These are phyloP conservation scores for Lactarius hengduanensis DNA, from an alignment of 768 basidiomycete species.

Conservation along the genomic window DNA sequence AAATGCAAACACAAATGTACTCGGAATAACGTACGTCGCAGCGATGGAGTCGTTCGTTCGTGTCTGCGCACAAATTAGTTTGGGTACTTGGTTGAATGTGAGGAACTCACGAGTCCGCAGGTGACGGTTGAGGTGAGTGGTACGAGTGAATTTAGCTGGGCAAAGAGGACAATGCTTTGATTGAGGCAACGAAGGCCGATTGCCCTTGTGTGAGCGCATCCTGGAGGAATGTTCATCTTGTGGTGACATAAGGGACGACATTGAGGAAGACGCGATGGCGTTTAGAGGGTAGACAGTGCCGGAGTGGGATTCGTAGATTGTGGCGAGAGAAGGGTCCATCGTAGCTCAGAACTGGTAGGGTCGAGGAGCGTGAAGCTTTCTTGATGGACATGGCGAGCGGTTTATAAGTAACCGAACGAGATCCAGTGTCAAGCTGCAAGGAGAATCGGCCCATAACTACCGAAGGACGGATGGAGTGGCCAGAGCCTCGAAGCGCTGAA, in stretches of 20 bases:
- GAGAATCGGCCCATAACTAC: slow-evolving; percentile 20
- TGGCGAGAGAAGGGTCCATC: slow-evolving; percentile 18
- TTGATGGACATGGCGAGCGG: slow-evolving; percentile 8
- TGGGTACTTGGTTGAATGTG: neutral
- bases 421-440: neutral
- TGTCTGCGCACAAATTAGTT: slow-evolving; percentile 42
- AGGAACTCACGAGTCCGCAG: slow-evolving; percentile 55
- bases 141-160: slow-evolving; percentile 66
- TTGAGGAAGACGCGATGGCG: slow-evolving; percentile 25
- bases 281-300: slow-evolving; percentile 18
- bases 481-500: slow-evolving; percentile 11
- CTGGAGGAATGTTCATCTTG: slow-evolving; percentile 39
- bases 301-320: slow-evolving; percentile 15
- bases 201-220: slow-evolving; percentile 53
- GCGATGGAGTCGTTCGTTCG: slow-evolving; percentile 60
- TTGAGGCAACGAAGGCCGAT: slow-evolving; percentile 61
- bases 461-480: slow-evolving; percentile 14
- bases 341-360: neutral
- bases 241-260: slow-evolving; percentile 17
- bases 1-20: neutral
- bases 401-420: slow-evolving; percentile 22
- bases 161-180: slow-evolving; percentile 62
- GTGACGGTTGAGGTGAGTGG: slow-evolving; percentile 65
- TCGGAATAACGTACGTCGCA: slow-evolving; percentile 47
- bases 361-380: neutral